These are phyloP conservation scores for Gigaspora rosea DNA, from an alignment of 192 early-diverging fungal species.

Conservation along the genomic window DNA sequence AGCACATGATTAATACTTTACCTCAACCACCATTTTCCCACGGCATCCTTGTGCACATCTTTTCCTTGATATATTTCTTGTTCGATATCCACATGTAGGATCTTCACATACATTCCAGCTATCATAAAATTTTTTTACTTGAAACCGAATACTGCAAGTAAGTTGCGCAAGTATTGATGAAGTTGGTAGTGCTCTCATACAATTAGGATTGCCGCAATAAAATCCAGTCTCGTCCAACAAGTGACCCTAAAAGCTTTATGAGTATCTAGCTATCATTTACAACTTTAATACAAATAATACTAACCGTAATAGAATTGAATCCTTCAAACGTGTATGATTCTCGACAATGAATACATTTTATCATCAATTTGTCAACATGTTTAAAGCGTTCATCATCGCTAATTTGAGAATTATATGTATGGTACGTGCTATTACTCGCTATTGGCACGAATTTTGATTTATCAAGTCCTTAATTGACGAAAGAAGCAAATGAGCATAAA, in stretches of 20 bases:
- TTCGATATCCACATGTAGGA: conserved; percentile 61
- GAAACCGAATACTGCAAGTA: conserved; percentile 58
- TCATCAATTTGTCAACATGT: conserved; percentile 64
- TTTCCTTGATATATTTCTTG: conserved; percentile 66
- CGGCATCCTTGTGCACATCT: conserved; percentile 71
- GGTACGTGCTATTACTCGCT: conserved; percentile 44
- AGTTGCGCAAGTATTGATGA: conserved; percentile 67
- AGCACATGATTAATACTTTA: conserved; percentile 36
- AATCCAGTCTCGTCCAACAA: not conserved
- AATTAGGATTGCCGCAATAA: conserved; percentile 32
- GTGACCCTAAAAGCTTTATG: not conserved
- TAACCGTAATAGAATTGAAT: conserved; percentile 30
- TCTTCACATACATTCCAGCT: conserved; percentile 82
- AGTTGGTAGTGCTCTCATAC: conserved; percentile 47
- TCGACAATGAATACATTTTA: conserved; percentile 66
- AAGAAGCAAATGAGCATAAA: conserved; percentile 4
- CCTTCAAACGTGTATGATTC: conserved; percentile 46
- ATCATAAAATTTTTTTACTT: conserved; percentile 75
- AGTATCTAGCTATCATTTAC: conserved; percentile 28
- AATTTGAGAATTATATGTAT: conserved; percentile 77
- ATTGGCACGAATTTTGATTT: conserved; percentile 54
- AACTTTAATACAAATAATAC: conserved; percentile 28
- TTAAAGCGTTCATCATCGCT: conserved; percentile 75
- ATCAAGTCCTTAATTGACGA: conserved; percentile 59
- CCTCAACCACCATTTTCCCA: conserved; percentile 66